Base-by-base conservation (phyloP, 495 filamentous ascomycete genomes). In the Hypoxylon intermedium region DNA sequence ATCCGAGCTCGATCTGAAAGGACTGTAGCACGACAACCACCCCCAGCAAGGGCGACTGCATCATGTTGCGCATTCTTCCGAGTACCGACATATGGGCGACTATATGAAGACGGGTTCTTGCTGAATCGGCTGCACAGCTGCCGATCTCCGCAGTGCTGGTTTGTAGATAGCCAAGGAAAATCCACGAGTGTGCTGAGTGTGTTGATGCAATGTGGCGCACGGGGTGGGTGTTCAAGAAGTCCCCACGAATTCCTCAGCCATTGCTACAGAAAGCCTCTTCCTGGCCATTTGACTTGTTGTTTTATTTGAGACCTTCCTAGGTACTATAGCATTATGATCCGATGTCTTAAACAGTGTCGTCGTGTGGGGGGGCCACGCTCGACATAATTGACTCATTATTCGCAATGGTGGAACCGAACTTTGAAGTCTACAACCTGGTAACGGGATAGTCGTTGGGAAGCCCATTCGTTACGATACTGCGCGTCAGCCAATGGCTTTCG, bases 1-100 rank as follows among this genome's bases (percentile, higher is more conserved):
- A 44, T 65, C 61, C 55, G 54, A 59, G 49, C n/a, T n/a, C n/a
- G n/a, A 55, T 59, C 54, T 54, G 30, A 34, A 45, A 49, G 15
- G 37, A 43, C 18, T 24, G 36, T 53, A 19, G 16, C 13, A 50
- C 54, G 7, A 24, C n/a, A n/a, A 51, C 19, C 34, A 24, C 21
- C 34, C 47, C 18, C 13, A 7, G 53, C 18, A 54, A 54, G 54
- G 49, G 60, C 37, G 23, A 43, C 49, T 59, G 54, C 60, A 64
- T 64, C n/a, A 53, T 13, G 42, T n/a, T 54, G 30, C 9, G 40
- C 30, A 49, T 30, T 49, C 48, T 47, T 64, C 43, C 60, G 60
- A 64, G 44, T 64, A 38, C 60, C 60, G 60, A 59, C 54, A 44
- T 54, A 26, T 30, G 23, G 26, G 31, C 11, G 12, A 12, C 9